Percentiles rank a stretch among this genome's conserved stretches.
Conservation (phyloP, 305 asterid species). For the Fraxinus floribunda region DNA sequence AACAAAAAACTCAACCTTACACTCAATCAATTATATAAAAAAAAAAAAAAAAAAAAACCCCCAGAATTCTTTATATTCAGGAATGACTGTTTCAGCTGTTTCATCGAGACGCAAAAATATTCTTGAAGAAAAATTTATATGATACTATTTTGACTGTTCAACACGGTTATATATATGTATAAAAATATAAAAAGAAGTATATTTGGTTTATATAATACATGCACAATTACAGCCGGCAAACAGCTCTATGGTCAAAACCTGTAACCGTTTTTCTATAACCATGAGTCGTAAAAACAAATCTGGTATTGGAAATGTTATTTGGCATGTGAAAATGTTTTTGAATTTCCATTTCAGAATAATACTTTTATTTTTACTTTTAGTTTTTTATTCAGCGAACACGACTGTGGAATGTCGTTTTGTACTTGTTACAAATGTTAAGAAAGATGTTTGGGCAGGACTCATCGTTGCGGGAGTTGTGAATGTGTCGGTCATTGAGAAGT, state of each 20-base stretch:
- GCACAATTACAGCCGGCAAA: constrained; percentile 20
- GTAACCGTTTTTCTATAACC: constrained; percentile 11
- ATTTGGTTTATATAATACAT: not conserved
- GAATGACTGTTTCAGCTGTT: constrained; percentile 10
- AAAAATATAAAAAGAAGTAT: not conserved
- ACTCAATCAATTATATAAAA: constrained; percentile 4
- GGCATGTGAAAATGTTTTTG: not conserved
- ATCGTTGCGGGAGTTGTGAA: not conserved
- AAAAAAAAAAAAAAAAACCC: not conserved
- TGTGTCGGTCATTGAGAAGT: not conserved
- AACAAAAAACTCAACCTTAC: constrained; percentile 25
- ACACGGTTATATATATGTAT: constrained; percentile 31
- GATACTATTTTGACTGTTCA: constrained; percentile 45
- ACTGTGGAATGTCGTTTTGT: not conserved
- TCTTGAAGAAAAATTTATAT: constrained; percentile 21
- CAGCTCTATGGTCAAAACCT: constrained; percentile 23
- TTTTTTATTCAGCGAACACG: not conserved
- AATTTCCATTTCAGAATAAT: not conserved
- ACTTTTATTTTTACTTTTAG: not conserved
- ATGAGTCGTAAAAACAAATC: not conserved
- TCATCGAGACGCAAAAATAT: constrained; percentile 15
- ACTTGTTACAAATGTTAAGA: not conserved
- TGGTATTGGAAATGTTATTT: not conserved
- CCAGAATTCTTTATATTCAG: constrained; percentile 11
- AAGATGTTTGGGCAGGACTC: not conserved